phyloP scores from a whole-genome alignment of 148 eudicot species.

The Cornus controversa region DNA sequence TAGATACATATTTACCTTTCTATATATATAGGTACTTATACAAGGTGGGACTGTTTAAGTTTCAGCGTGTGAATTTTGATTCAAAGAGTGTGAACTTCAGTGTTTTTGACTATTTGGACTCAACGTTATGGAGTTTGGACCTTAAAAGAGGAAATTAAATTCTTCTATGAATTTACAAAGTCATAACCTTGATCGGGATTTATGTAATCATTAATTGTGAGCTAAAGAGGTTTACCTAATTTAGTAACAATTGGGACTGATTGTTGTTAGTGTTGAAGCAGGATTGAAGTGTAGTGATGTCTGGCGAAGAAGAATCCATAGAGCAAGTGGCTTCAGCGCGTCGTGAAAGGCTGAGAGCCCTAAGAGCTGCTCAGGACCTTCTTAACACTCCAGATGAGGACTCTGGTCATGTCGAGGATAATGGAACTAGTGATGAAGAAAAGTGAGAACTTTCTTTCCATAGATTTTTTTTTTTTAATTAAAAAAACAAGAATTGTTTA shows the following conservation, averaged over 20 bases:
- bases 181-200: too few relatives aligned
- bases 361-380: slow-evolving; percentile 80
- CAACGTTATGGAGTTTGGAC: too few relatives aligned
- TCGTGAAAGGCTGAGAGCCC: slow-evolving; percentile 76
- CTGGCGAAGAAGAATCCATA: slow-evolving; percentile 49
- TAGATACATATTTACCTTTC: too few relatives aligned
- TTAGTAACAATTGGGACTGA: too few relatives aligned
- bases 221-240: too few relatives aligned
- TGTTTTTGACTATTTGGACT: too few relatives aligned
- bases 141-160: too few relatives aligned
- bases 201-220: neutral
- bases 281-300: slow-evolving; percentile 34
- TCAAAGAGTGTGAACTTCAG: too few relatives aligned
- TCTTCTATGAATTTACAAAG: too few relatives aligned
- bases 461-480: neutral
- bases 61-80: too few relatives aligned
- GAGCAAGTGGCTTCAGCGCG: slow-evolving; percentile 79
- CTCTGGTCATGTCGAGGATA: slow-evolving; percentile 27
- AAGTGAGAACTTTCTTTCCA: slow-evolving; percentile 33
- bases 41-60: too few relatives aligned
- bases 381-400: slow-evolving; percentile 66
- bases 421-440: slow-evolving; percentile 35
- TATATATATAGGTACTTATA: too few relatives aligned
- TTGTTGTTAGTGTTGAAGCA: neutral
- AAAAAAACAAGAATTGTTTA: neutral